phyloP scores from a whole-genome alignment of 129 eudicot species.

The carrot (Daucus carota) region DH1_v3.0 NC_030383.2:39611501-39612000 shows the following conservation, averaged over 20 bases:
- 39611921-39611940: conserved; percentile 64
- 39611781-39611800: background rate
- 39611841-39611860: background rate
- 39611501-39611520: conserved; percentile 79
- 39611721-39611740: no score
- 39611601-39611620: conserved; percentile 99
- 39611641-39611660: conserved; percentile 77
- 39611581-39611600: conserved; percentile 2
- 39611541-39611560: no score
- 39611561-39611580: background rate
- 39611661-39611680: conserved; percentile 95
- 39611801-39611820: background rate
- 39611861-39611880: background rate
- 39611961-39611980: conserved; percentile 14
- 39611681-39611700: no score
- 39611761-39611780: background rate
- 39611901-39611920: conserved; percentile 78
- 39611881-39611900: conserved; percentile 95
- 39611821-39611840: background rate
- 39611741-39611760: no score
- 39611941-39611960: conserved; percentile 57
- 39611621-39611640: conserved; percentile 88
- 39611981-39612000: background rate
- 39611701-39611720: no score
- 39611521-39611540: conserved; percentile 45